phyloP scores from a whole-genome alignment of 495 filamentous ascomycete genomes.

The Penicillium pancosmium region DNA sequence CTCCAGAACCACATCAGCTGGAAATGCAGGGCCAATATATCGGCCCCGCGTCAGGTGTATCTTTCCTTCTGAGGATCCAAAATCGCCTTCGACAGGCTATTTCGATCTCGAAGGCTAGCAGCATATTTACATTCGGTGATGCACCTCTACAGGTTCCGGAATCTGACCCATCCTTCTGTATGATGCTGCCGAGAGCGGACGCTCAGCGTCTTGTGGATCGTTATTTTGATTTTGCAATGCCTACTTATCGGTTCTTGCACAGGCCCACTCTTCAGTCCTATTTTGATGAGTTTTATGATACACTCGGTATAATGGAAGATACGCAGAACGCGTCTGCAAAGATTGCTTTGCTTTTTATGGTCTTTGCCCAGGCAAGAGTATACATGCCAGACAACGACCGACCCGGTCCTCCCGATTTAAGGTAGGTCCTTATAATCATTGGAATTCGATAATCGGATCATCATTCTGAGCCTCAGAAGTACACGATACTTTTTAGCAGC shows the following conservation, averaged over 20 bases:
- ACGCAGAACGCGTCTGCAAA: neutral
- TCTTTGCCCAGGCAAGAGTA: conserved; percentile 8
- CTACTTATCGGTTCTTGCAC: conserved; percentile 30
- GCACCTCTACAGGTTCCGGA: conserved; percentile 18
- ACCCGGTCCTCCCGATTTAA: neutral
- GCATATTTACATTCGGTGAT: conserved; percentile 28
- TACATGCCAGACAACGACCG: conserved; percentile 4
- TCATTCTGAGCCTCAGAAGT: neutral
- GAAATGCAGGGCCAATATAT: conserved; percentile 33
- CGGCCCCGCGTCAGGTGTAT: conserved; percentile 30
- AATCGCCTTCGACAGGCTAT: conserved; percentile 21
- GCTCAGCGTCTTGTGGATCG: conserved; percentile 18
- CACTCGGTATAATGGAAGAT: conserved; percentile 21
- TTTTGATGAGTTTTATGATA: conserved; percentile 27
- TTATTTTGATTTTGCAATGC: conserved; percentile 36
- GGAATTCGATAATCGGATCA: neutral
- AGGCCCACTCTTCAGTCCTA: conserved; percentile 22
- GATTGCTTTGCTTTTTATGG: conserved; percentile 5
- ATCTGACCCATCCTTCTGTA: conserved; percentile 16
- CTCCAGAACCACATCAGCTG: conserved; percentile 23
- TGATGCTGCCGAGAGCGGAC: conserved; percentile 16
- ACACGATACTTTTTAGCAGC: conserved; percentile 10
- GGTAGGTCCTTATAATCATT: neutral
- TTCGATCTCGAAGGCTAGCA: conserved; percentile 8
- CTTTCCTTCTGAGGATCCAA: conserved; percentile 31